Percentiles rank a stretch among this genome's conserved stretches.
phyloP scores from a whole-genome alignment of 495 filamentous ascomycete genomes.

The Cudoniella acicularis region DNA sequence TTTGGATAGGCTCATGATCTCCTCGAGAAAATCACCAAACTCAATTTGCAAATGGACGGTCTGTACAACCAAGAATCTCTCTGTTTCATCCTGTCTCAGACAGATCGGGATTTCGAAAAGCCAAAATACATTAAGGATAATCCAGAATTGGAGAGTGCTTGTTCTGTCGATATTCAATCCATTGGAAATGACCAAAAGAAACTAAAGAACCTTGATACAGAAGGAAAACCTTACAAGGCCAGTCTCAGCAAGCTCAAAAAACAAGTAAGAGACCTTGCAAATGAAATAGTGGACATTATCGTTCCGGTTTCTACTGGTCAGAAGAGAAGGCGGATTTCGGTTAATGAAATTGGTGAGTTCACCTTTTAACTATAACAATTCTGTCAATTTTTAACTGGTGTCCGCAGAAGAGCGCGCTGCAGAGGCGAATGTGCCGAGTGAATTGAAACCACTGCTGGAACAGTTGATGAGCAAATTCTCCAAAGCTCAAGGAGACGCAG shows the following conservation, averaged over 20 bases:
- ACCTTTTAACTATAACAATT: too few species aligned
- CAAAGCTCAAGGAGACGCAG: background rate
- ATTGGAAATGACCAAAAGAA: background rate
- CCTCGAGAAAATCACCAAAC: constrained; percentile 8
- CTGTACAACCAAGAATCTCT: background rate
- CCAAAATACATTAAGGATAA: constrained; percentile 1
- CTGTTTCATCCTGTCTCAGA: constrained; percentile 15
- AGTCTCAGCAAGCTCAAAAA: background rate
- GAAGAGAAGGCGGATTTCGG: background rate
- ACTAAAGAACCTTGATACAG: background rate
- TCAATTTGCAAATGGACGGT: constrained; percentile 12
- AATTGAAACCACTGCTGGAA: background rate
- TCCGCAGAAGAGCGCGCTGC: too few species aligned
- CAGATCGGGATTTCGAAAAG: constrained; percentile 1
- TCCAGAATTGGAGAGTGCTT: background rate
- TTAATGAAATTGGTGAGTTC: background rate
- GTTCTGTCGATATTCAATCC: background rate
- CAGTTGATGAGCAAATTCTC: background rate
- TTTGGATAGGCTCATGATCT: constrained; percentile 10
- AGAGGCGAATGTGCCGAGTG: too few species aligned
- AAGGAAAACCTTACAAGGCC: background rate
- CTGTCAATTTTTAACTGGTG: too few species aligned
- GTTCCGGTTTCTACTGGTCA: background rate
- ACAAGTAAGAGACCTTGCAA: background rate
- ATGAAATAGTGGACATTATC: background rate